phyloP scores from a whole-genome alignment of 2,329 filamentous ascomycete species.

The Clonostachys byssicola region DNA sequence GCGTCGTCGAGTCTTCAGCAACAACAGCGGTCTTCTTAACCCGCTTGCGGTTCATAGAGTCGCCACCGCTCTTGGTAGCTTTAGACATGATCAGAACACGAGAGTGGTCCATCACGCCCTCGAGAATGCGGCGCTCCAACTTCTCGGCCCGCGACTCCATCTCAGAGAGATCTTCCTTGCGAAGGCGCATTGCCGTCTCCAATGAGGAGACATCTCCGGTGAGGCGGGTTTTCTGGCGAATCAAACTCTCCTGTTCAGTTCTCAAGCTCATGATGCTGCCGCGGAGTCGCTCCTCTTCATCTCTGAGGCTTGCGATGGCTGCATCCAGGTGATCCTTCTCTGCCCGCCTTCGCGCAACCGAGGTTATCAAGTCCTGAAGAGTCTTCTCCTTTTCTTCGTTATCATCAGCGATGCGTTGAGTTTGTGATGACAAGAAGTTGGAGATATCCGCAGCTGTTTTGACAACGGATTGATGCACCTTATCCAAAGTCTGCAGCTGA shows the following conservation, averaged over 20 bases:
- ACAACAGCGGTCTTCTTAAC: constrained; percentile 29
- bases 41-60: constrained; percentile 57
- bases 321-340: constrained; percentile 60
- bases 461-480: constrained; percentile 85
- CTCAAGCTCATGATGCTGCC: constrained; percentile 54
- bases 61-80: constrained; percentile 42
- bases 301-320: constrained; percentile 44
- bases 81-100: constrained; percentile 81
- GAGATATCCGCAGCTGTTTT: constrained; percentile 80
- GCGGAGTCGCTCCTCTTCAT: constrained; percentile 49
- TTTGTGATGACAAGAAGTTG: constrained; percentile 75
- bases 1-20: constrained; percentile 12
- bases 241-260: constrained; percentile 70
- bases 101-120: constrained; percentile 95
- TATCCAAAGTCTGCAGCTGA: constrained; percentile 78
- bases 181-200: constrained; percentile 83
- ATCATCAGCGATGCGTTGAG: constrained; percentile 69
- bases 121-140: constrained; percentile 86
- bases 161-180: constrained; percentile 82
- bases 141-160: constrained; percentile 89
- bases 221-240: constrained; percentile 73
- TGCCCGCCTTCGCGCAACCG: constrained; percentile 71
- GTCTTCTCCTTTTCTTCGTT: constrained; percentile 75
- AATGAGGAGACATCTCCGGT: constrained; percentile 85
- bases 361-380: constrained; percentile 72